Conservation (phyloP, 495 filamentous ascomycete species). For the Talaromyces trachyspermus region DNA sequence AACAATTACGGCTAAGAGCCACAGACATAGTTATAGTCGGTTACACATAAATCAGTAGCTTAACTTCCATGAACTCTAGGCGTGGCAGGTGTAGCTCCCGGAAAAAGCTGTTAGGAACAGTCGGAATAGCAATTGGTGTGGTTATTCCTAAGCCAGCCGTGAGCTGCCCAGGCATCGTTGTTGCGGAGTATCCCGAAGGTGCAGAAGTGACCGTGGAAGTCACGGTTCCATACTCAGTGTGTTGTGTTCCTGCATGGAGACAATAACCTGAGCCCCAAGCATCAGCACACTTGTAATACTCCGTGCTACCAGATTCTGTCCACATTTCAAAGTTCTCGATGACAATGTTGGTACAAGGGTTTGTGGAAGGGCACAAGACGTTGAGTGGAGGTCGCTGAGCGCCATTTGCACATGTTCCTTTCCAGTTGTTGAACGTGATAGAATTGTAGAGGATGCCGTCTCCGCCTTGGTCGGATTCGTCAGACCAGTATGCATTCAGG, state of each 20-base stretch:
- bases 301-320: slow-evolving; percentile 36
- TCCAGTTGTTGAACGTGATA: slow-evolving; percentile 12
- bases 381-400: slow-evolving; percentile 37
- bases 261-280: slow-evolving; percentile 12
- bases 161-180: slow-evolving; percentile 12
- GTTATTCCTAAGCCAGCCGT: slow-evolving; percentile 10
- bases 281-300: slow-evolving; percentile 12
- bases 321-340: slow-evolving; percentile 43
- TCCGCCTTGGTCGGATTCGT: background rate
- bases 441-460: slow-evolving; percentile 11
- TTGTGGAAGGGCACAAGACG: slow-evolving; percentile 31
- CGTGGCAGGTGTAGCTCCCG: slow-evolving; percentile 8
- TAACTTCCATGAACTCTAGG: slow-evolving; percentile 3
- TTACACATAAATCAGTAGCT: background rate
- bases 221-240: slow-evolving; percentile 4
- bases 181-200: slow-evolving; percentile 12
- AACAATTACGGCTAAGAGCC: background rate
- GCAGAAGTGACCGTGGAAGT: slow-evolving; percentile 12
- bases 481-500: slow-evolving; percentile 11
- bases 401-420: slow-evolving; percentile 41
- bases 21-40: too few relatives aligned
- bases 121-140: slow-evolving; percentile 9
- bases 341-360: slow-evolving; percentile 29
- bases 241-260: slow-evolving; percentile 5
- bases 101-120: slow-evolving; percentile 10